Conservation (phyloP, 139 green algal species). For the Edaphochlamys debaryana region DNA sequence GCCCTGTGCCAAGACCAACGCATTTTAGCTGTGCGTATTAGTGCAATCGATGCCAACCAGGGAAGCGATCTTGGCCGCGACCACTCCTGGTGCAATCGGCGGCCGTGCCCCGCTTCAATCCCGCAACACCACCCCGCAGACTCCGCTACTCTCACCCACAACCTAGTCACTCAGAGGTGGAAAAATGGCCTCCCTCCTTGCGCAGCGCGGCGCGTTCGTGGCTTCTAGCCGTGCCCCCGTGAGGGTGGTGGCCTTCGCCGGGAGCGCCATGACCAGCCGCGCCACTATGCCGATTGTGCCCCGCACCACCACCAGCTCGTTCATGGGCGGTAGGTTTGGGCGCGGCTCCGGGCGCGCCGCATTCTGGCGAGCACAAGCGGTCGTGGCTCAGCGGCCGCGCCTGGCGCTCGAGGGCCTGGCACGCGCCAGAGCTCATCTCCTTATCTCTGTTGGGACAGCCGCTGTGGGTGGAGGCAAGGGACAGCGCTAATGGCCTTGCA, state of each 20-base stretch:
- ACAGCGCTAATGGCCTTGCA: not conserved
- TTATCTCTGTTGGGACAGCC: not conserved
- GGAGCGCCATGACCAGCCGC: conserved; percentile 29
- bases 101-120: no score
- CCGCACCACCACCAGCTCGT: conserved; percentile 23
- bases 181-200: conserved; percentile 22
- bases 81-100: no score
- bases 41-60: no score
- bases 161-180: not conserved
- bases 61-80: no score
- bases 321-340: conserved; percentile 31
- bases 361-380: not conserved
- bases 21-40: no score
- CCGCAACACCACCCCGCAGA: no score
- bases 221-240: conserved; percentile 23
- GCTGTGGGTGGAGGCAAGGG: not conserved
- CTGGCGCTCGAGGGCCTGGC: not conserved
- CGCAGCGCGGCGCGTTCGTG: not conserved
- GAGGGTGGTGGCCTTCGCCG: conserved; percentile 17
- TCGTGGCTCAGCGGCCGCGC: not conserved
- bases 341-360: not conserved
- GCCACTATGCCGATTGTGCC: conserved; percentile 14
- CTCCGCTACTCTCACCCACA: no score
- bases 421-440: not conserved
- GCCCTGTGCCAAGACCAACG: no score